Conservation (phyloP, 371 early-diverging fungal species). For the Nematocida major region DNA sequence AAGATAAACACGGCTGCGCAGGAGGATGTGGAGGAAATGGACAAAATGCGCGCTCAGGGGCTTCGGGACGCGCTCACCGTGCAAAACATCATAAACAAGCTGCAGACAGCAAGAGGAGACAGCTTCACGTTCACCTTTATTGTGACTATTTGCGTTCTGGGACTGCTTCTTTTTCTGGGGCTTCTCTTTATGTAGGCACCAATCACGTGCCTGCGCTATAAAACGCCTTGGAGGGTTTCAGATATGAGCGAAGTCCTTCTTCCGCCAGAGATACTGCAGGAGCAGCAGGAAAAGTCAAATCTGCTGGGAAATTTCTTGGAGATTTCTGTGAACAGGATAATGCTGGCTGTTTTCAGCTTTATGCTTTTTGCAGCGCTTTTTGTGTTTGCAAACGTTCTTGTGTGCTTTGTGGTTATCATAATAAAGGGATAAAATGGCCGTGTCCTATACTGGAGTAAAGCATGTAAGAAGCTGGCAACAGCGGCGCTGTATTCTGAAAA, state of each 20-base stretch:
- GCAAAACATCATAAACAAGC: not conserved
- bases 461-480: too few relatives aligned
- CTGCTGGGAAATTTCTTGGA: not conserved
- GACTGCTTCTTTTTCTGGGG: slow-evolving; percentile 12
- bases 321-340: not conserved
- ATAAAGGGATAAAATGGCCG: not conserved
- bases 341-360: not conserved
- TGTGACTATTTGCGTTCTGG: not conserved
- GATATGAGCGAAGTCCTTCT: not conserved
- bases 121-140: slow-evolving; percentile 14
- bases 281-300: not conserved
- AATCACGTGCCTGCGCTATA: not conserved
- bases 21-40: slow-evolving; percentile 14
- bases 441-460: not conserved
- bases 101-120: not conserved
- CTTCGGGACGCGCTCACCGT: not conserved
- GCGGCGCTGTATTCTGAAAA: too few relatives aligned
- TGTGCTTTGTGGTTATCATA: not conserved
- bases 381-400: not conserved
- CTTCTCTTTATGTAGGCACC: slow-evolving; percentile 2
- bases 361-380: not conserved
- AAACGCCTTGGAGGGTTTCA: not conserved
- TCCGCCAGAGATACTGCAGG: slow-evolving; percentile 3
- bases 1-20: not conserved
- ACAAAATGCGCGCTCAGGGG: not conserved